Evolutionary conservation across 805 yeast genomes (phyloP), one percentile per base, ranked within the genome.

Genomic region (Cyberlindnera amylophila): DNA sequence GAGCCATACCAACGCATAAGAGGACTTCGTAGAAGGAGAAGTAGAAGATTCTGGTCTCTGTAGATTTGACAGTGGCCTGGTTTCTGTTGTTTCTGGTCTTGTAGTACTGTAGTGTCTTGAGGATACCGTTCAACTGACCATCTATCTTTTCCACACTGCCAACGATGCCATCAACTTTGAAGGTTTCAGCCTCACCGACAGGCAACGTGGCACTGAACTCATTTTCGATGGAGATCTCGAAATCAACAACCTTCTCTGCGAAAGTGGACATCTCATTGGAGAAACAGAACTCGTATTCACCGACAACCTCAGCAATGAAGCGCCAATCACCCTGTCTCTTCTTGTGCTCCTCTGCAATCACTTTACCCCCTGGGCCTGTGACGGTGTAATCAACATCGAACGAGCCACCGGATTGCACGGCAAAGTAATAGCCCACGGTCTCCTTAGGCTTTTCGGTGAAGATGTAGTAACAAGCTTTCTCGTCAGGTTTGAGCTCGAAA

Each of bases 81-180:
- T 91, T 91, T 68, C 98, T 78, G 67, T 80, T 80, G 65, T 86
- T 91, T 70, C 99, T 82, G 11, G 95, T 81, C 66, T 81, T 85
- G 72, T 90, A 89, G 65, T 90, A 85, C 54, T 82, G 86, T 60
- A 91, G 67, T 30, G 81, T 69, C 51, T 73, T 73, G 53, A 74
- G 67, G 47, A 85, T 66, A 11, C 70, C 69, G 51, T 73, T 75
- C 57, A 84, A 69, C 54, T 82, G 82, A 6, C 59, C 53, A 53
- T 82, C 88, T 46, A 85, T 81, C 42, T 65, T 66, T 43, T 71
- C 73, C 18, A 82, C 78, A 3, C 82, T 72, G 24, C 55, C 37
- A 43, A 51, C 53, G 52, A 59, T 34, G 18, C 52, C 54, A 49
- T 61, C 50, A 48, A 53, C 41, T 38, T 15, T 93, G 88, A 42